These are phyloP conservation scores for Rhizophagus prolifer DNA, from an alignment of 192 early-diverging fungal species.

Conservation along the genomic window DNA sequence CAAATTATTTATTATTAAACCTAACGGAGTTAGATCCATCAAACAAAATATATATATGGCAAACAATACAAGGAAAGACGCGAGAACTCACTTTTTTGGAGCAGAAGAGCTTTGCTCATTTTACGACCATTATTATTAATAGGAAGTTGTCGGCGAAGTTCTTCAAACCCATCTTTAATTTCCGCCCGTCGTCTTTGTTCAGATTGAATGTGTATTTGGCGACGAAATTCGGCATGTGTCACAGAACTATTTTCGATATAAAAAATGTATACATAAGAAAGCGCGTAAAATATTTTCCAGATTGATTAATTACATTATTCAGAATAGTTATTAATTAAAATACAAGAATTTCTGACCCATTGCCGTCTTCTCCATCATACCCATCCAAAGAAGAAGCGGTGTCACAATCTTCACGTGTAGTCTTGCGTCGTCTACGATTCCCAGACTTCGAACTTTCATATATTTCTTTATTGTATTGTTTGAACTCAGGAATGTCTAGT, in stretches of 20 bases:
- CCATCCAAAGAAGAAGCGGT: constrained; percentile 29
- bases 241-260: constrained; percentile 5
- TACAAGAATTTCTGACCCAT: constrained; percentile 12
- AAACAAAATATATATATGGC: not conserved
- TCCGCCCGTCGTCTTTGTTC: constrained; percentile 50
- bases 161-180: constrained; percentile 52
- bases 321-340: not conserved
- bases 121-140: constrained; percentile 39
- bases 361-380: constrained; percentile 22
- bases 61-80: not conserved
- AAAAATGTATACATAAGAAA: not conserved
- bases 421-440: constrained; percentile 27
- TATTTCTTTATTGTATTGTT: constrained; percentile 29
- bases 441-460: constrained; percentile 30
- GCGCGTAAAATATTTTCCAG: not conserved
- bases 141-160: constrained; percentile 44
- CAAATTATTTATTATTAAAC: not conserved
- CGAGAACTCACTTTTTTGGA: constrained; percentile 41
- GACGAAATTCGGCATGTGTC: constrained; percentile 42
- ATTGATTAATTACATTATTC: not conserved
- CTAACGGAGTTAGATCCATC: not conserved
- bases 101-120: constrained; percentile 46
- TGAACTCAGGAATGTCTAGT: constrained; percentile 23
- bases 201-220: constrained; percentile 50
- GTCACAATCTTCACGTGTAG: constrained; percentile 27